Conservation (phyloP, 2,329 filamentous ascomycete species). For the Penicillium oxalicum region DNA sequence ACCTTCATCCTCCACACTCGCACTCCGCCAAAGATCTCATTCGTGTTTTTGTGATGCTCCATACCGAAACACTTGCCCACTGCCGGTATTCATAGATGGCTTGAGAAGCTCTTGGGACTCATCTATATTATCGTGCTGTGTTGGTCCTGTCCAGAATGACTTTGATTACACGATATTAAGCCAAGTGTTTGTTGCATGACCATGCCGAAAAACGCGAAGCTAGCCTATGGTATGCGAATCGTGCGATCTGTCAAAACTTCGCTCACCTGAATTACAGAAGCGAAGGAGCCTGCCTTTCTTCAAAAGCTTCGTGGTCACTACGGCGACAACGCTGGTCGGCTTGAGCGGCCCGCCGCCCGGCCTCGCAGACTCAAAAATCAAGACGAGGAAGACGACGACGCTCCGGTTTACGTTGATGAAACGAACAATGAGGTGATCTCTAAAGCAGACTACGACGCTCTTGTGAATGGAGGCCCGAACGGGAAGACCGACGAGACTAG, state of each 20-base stretch:
- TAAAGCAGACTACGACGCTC: slow-evolving; percentile 39
- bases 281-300: slow-evolving; percentile 40
- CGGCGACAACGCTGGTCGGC: slow-evolving; percentile 30
- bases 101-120: too few relatives aligned
- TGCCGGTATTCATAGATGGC: too few relatives aligned
- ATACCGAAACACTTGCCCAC: too few relatives aligned
- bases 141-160: slow-evolving; percentile 5
- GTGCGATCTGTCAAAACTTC: neutral
- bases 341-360: slow-evolving; percentile 33
- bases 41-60: too few relatives aligned
- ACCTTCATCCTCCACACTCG: neutral
- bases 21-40: neutral
- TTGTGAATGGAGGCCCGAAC: slow-evolving; percentile 27
- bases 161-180: slow-evolving; percentile 10
- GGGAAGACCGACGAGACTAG: slow-evolving; percentile 9
- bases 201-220: slow-evolving; percentile 41
- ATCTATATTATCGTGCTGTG: too few relatives aligned
- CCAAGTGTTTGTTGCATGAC: slow-evolving; percentile 7
- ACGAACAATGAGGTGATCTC: slow-evolving; percentile 40
- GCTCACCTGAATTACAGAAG: slow-evolving; percentile 24
- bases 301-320: slow-evolving; percentile 38
- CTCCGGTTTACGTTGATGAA: slow-evolving; percentile 41
- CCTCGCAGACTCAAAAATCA: slow-evolving; percentile 32
- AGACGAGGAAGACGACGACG: slow-evolving; percentile 37
- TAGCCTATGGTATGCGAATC: slow-evolving; percentile 36